Evolutionary conservation across 352 stramenopile species (phyloP).

Genomic region (Phytophthora pisi): DNA sequence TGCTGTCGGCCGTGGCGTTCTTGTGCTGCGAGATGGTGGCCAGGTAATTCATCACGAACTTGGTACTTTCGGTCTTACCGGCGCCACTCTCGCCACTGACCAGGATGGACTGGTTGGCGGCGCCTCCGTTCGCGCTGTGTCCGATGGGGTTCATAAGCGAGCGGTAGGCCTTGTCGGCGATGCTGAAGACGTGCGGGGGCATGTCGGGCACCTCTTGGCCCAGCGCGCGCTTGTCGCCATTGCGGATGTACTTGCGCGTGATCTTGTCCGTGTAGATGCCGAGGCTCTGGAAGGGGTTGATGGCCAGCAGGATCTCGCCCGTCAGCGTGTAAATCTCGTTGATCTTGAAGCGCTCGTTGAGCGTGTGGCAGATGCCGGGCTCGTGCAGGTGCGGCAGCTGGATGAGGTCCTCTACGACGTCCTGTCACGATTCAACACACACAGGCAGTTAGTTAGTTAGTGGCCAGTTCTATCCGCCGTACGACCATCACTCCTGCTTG

Average conservation of each 20-base stretch:
- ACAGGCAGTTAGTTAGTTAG: conserved; percentile 1
- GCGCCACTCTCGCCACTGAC: conserved; percentile 93
- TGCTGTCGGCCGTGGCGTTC: conserved; percentile 54
- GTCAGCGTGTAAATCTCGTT: conserved; percentile 95
- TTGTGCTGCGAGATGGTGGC: conserved; percentile 87
- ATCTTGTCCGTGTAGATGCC: conserved; percentile 89
- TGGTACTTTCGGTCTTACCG: conserved; percentile 97
- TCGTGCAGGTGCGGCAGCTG: conserved; percentile 94
- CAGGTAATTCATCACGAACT: conserved; percentile 96
- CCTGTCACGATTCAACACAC: conserved; percentile 32
- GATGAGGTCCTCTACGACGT: conserved; percentile 93
- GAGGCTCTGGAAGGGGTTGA: conserved; percentile 90
- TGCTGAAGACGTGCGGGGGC: conserved; percentile 92
- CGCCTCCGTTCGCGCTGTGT: conserved; percentile 30
- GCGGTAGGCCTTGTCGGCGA: conserved; percentile 90
- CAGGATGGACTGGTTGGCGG: conserved; percentile 91
- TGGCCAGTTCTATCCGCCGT: not conserved
- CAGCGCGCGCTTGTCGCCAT: conserved; percentile 74
- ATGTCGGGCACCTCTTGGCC: conserved; percentile 75
- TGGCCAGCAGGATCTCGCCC: conserved; percentile 83
- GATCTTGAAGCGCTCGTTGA: conserved; percentile 92
- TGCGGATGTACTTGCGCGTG: conserved; percentile 87
- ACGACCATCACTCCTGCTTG: conserved; percentile 18
- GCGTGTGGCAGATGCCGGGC: conserved; percentile 93
- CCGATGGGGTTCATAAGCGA: conserved; percentile 71